Conservation (phyloP, 1,284 basidiomycete species). For the Irpex lacteus region DNA sequence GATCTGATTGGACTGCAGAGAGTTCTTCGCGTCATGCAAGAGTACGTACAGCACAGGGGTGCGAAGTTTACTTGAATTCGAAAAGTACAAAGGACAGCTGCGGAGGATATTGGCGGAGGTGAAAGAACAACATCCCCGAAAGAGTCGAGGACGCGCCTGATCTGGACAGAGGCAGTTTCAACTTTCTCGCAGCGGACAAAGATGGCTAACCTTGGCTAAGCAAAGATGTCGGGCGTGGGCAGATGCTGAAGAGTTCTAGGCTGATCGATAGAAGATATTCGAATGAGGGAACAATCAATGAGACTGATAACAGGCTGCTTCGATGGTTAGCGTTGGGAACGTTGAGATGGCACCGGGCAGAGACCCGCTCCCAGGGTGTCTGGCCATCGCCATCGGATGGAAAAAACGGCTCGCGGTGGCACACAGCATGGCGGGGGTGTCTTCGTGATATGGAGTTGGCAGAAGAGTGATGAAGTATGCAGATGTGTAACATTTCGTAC, state of each 20-base stretch:
- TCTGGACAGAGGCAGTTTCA: neutral
- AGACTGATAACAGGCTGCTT: neutral
- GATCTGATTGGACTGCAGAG: too few species aligned
- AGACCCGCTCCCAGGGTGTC: neutral
- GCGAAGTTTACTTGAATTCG: neutral
- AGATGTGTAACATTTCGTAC: slow-evolving; percentile 8
- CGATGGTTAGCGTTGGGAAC: neutral
- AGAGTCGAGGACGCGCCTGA: neutral
- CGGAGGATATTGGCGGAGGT: neutral
- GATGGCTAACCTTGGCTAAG: neutral
- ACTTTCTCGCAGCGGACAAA: neutral
- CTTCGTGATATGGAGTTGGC: neutral
- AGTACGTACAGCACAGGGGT: neutral
- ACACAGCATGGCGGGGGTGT: neutral
- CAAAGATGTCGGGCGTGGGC: neutral
- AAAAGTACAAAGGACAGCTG: neutral
- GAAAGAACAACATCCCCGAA: neutral
- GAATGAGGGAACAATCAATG: neutral
- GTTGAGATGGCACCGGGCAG: too few species aligned
- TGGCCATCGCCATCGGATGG: neutral
- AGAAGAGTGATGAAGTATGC: slow-evolving; percentile 9
- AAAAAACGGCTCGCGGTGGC: neutral
- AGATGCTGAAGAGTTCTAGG: neutral
- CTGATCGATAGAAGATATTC: slow-evolving; percentile 2
- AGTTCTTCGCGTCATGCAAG: neutral